phyloP scores from a whole-genome alignment of 2,329 filamentous ascomycete genomes.

The Geoglossum cookeanum region DNA sequence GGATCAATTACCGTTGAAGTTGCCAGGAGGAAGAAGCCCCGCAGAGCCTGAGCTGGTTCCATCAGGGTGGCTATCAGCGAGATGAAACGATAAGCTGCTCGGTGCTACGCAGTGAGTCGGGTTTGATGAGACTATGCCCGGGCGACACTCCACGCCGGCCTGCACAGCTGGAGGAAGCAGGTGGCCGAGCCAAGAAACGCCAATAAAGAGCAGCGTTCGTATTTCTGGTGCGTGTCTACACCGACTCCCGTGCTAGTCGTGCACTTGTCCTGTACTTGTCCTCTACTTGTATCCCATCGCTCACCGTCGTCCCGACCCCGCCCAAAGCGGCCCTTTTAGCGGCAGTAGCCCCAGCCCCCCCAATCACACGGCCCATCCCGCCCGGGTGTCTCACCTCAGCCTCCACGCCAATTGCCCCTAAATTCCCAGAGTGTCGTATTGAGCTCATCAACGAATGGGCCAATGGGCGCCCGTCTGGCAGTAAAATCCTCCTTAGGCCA shows the following conservation, averaged over 20 bases:
- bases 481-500: not conserved
- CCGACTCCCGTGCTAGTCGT: too few species aligned
- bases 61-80: conserved; percentile 6
- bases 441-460: not conserved
- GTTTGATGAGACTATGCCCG: too few species aligned
- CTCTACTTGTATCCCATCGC: too few species aligned
- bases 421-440: not conserved
- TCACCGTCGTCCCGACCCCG: too few species aligned
- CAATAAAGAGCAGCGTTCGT: too few species aligned
- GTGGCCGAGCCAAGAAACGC: too few species aligned
- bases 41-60: conserved; percentile 19
- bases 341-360: not conserved
- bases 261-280: too few species aligned
- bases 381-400: not conserved
- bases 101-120: too few species aligned
- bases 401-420: not conserved
- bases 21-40: conserved; percentile 20
- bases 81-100: too few species aligned
- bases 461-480: not conserved
- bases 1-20: conserved; percentile 19
- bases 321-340: not conserved
- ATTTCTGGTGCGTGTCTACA: too few species aligned
- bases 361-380: not conserved
- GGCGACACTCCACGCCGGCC: too few species aligned
- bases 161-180: too few species aligned